Evolutionary conservation across 768 basidiomycete genomes (phyloP).

Genomic region (Panaeolus cyanescens): DNA sequence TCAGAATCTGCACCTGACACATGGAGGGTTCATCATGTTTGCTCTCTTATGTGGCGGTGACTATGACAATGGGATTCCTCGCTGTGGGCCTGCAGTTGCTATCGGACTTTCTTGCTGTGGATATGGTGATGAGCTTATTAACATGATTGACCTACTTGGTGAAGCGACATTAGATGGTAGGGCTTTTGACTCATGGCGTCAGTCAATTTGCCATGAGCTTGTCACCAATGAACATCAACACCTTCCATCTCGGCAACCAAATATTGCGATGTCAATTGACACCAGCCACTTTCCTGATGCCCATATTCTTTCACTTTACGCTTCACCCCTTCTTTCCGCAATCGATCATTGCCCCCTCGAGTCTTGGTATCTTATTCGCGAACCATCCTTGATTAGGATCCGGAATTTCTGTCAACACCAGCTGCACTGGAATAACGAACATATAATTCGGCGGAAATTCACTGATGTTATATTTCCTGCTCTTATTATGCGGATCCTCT

Average conservation of each 20-base stretch:
- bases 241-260: background rate
- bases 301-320: background rate
- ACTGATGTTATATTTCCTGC: too few species aligned
- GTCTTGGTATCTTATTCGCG: too few species aligned
- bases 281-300: background rate
- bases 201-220: background rate
- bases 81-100: conserved; percentile 57
- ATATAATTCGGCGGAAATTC: too few species aligned
- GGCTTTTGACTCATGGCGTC: background rate
- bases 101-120: conserved; percentile 60
- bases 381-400: too few species aligned
- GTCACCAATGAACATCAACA: background rate
- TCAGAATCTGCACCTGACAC: background rate
- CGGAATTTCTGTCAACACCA: too few species aligned
- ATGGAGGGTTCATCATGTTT: background rate
- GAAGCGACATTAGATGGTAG: background rate
- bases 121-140: conserved; percentile 56
- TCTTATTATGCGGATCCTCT: too few species aligned
- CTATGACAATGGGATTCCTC: conserved; percentile 38
- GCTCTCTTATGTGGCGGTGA: background rate
- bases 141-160: too few species aligned
- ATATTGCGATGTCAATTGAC: background rate
- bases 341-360: too few species aligned
- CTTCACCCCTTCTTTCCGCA: background rate
- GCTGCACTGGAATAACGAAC: too few species aligned